Conservation (phyloP, 345 rosid species). For the Aegle marmelos region DNA sequence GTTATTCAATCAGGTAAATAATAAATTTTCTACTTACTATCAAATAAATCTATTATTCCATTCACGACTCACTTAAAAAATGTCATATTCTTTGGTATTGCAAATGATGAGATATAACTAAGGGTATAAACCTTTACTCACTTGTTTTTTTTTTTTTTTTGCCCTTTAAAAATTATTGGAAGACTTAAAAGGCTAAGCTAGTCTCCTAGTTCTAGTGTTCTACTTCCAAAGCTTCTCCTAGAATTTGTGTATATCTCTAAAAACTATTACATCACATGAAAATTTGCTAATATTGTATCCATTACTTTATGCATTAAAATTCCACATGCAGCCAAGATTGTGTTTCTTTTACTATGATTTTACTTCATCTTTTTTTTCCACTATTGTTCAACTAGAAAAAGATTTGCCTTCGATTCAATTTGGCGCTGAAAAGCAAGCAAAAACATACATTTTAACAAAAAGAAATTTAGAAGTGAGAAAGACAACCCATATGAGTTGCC, state of each 20-base stretch:
- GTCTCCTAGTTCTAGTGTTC: too few relatives aligned
- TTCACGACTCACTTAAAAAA: too few relatives aligned
- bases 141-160: too few relatives aligned
- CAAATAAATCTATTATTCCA: too few relatives aligned
- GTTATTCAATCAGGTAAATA: too few relatives aligned
- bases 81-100: too few relatives aligned
- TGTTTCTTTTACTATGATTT: slow-evolving; percentile 7
- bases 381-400: slow-evolving; percentile 9
- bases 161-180: background rate
- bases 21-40: too few relatives aligned
- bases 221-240: background rate
- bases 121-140: too few relatives aligned
- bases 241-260: background rate
- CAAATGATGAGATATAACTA: too few relatives aligned
- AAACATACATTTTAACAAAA: background rate
- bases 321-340: slow-evolving; percentile 17
- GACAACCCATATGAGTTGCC: slow-evolving; percentile 46
- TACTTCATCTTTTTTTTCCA: background rate
- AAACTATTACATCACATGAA: slow-evolving; percentile 7
- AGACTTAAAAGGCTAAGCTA: background rate
- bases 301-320: background rate
- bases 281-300: background rate
- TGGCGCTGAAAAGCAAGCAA: background rate
- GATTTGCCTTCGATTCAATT: background rate
- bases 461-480: background rate